Base-by-base conservation (phyloP, 345 rosid species). In the Psidium friedrichsthalianum region DNA sequence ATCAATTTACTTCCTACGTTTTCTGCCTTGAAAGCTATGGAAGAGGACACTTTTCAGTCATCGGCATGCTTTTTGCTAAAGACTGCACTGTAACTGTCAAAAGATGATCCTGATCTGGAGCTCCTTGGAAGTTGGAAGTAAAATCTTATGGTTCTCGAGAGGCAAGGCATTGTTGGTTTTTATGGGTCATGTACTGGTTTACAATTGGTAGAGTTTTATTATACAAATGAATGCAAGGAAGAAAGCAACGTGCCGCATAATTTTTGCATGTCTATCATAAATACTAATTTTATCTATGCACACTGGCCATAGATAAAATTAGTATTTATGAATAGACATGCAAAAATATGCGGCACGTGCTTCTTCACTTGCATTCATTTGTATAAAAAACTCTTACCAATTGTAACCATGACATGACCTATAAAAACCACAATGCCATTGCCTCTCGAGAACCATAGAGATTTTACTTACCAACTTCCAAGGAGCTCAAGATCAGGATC, bases 1-100 rank as follows among this genome's bases (percentile, higher is more conserved):
- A 36, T 89, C 47, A 74, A 89, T 78, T 61, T 88, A 82, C 86
- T 90, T 52, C 91, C 92, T 15, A 29, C 82, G 61, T 90, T 92
- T 86, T 87, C 88, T 29, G 69, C 55, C 55, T 40, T 74, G 44
- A 88, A 56, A 32, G 84, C 42, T 27, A 29, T 27, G 55, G 55
- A 36, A 82, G 57, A 40, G 53, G 44, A 82, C n/a, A 9, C 24
- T 29, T 82, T 82, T 42, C 54, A 51, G 57, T 82, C 57, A 24
- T 53, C 21, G 47, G 32, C 59, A 82, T 55, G 84, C 59, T 52
- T 5, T 44, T 82, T 49, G 21, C 59, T 22, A 82, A 51, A 22
- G 54, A 29, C 83, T n/a, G 47, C 24, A 32, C 24, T 69, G 32
- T 40, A 69, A 44, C 47, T 18, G 44, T 18, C 78, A 36, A 36